Evolutionary conservation across 2,329 filamentous ascomycete genomes (phyloP).

Genomic region (Parascedosporium putredinis): DNA sequence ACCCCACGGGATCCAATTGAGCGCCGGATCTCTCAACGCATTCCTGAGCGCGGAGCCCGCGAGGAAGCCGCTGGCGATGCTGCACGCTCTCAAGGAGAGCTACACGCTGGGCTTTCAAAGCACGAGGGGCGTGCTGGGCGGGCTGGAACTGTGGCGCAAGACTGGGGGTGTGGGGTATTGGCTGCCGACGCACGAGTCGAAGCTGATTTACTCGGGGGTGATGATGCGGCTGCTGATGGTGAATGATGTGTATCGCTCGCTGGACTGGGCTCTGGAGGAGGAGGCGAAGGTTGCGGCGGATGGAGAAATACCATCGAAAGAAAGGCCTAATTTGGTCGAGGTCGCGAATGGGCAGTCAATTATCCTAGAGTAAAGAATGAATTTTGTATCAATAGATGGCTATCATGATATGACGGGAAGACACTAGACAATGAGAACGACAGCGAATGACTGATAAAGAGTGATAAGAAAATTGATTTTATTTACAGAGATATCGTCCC

Average conservation of each 20-base stretch:
- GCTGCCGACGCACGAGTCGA: constrained; percentile 12
- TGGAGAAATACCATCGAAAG: background rate
- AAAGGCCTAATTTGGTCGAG: constrained; percentile 1
- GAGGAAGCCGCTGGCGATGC: constrained; percentile 16
- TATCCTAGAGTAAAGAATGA: constrained; percentile 1
- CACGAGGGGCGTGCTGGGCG: constrained; percentile 10
- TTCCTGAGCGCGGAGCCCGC: constrained; percentile 14
- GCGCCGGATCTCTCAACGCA: constrained; percentile 12
- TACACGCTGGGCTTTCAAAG: constrained; percentile 11
- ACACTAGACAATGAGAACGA: no score
- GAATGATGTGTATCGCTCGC: constrained; percentile 11
- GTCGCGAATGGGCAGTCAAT: background rate
- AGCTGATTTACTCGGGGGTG: constrained; percentile 11
- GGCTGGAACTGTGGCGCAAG: constrained; percentile 14
- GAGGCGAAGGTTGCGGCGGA: constrained; percentile 7
- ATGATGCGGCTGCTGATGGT: constrained; percentile 12
- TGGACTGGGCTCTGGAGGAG: constrained; percentile 14
- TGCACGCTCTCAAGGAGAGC: constrained; percentile 17
- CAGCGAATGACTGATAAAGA: no score
- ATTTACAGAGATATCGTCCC: no score
- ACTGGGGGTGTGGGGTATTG: constrained; percentile 15
- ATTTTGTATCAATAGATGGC: no score
- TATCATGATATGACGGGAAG: no score
- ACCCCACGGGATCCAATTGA: constrained; percentile 14
- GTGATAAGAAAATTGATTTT: no score